These are phyloP conservation scores for Bretschneidera sinensis DNA, from an alignment of 345 rosid species.

Conservation along the genomic window DNA sequence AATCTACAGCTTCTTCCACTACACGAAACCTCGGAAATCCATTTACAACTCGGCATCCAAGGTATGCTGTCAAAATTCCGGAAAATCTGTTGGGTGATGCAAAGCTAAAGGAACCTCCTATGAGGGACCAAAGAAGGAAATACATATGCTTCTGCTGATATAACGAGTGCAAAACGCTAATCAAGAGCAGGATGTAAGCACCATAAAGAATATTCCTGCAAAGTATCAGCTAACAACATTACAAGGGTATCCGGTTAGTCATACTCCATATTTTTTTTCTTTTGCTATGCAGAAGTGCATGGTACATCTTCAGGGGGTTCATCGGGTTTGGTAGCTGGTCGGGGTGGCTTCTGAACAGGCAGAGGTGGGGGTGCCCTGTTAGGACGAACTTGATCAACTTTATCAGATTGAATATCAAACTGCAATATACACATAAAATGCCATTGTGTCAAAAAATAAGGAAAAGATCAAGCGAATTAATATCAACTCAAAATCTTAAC, in stretches of 20 bases:
- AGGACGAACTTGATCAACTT: constrained; percentile 54
- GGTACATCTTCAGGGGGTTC: constrained; percentile 59
- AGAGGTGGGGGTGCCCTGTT: constrained; percentile 63
- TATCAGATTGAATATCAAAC: constrained; percentile 51
- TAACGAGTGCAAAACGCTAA: background rate
- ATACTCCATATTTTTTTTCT: background rate
- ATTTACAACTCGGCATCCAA: background rate
- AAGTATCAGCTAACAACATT: constrained; percentile 1
- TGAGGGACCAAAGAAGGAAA: too few relatives aligned
- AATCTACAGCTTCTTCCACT: too few relatives aligned
- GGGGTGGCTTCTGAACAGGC: constrained; percentile 30
- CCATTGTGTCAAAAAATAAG: constrained; percentile 1
- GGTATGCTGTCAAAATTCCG: background rate
- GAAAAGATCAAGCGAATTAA: constrained; percentile 2
- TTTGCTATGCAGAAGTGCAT: constrained; percentile 60
- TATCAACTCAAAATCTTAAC: background rate
- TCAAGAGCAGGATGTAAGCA: constrained; percentile 1
- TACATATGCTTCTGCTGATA: too few relatives aligned
- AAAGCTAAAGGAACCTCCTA: too few relatives aligned
- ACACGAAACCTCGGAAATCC: too few relatives aligned
- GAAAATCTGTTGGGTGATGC: too few relatives aligned
- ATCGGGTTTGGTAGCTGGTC: constrained; percentile 20
- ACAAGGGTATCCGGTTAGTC: background rate
- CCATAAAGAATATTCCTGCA: constrained; percentile 9
- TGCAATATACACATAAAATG: constrained; percentile 34